Evolutionary conservation across 2,329 filamentous ascomycete genomes (phyloP), one percentile per base, ranked within the genome.

Genomic region (Magnaporthiopsis poae): DNA sequence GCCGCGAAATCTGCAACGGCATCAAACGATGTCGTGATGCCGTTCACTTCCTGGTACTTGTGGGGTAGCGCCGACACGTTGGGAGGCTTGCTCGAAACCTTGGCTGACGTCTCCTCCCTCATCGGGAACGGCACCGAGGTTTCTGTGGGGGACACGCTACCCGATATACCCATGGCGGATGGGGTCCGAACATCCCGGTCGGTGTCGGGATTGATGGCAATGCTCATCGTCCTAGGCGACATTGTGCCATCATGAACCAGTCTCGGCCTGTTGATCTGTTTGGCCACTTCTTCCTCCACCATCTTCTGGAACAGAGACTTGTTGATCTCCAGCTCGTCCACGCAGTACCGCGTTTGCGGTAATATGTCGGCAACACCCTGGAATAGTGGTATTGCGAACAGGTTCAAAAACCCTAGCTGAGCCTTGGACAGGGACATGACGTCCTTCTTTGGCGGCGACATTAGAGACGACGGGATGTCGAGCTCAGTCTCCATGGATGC

Each of bases 331-430:
- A 98, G 88, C 76, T 96, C 92, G 33, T 90, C 86, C 15, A 96
- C 88, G 15, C 89, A 91, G 76, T 96, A 97, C 64, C 83, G 81
- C 87, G 98, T 91, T 29, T 85, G 86, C 1, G 95, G 93, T 73
- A 98, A 84, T 52, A 98, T 85, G 71, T 96, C 90, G 36, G 91
- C 88, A 9, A 98, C 89, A 9, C 90, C 91, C 74, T 92, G 88
- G 74, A 99, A 99, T 0, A 99, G 83, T 0, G 95, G 95, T 63
- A 93, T 87, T 21, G 94, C 95, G 75, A 98, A 98, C 72, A 97
- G 86, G 70, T 92, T 95, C 91, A 98, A 97, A 78, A 99, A 99
- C 31, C 91, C 90, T 66, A 97, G 90, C 77, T 99, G 95, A 9
- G 92, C 90, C 71, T 91, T 92, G 69, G 88, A 90, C 65, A 97